A percentile compares a stretch with the other conserved stretches of the same genome.
Conservation (phyloP, 371 early-diverging fungal genomes). For the Smittium culicis region DNA sequence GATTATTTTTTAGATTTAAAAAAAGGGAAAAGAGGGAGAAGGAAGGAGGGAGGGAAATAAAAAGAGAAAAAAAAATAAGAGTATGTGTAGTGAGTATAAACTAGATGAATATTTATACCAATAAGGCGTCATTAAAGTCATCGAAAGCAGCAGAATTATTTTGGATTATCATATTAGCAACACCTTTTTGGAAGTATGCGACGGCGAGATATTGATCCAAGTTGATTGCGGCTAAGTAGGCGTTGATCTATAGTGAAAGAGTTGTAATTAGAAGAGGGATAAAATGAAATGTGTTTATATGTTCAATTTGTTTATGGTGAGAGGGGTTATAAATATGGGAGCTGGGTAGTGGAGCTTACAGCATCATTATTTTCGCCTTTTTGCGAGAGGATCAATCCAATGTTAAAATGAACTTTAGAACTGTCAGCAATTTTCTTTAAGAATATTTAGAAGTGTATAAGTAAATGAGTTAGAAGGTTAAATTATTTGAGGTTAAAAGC, state of each 20-base stretch:
- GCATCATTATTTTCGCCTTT: constrained; percentile 64
- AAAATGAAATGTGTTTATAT: neutral
- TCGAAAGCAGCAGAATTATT: constrained; percentile 47
- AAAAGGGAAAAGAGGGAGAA: neutral
- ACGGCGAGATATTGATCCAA: constrained; percentile 80
- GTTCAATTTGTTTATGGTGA: neutral
- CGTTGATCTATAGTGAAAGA: constrained; percentile 38
- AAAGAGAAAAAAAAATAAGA: neutral
- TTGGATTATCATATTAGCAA: constrained; percentile 53
- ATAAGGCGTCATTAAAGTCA: constrained; percentile 54
- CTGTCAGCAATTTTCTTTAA: constrained; percentile 70
- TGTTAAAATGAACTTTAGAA: constrained; percentile 89
- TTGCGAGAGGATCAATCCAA: constrained; percentile 65
- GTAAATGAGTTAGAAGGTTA: neutral
- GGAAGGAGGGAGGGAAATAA: neutral
- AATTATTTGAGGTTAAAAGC: neutral
- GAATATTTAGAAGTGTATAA: neutral
- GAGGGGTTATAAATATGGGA: neutral
- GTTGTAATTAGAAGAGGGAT: neutral
- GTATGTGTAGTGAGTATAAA: neutral
- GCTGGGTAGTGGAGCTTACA: constrained; percentile 37
- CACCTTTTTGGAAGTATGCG: constrained; percentile 83
- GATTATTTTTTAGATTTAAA: constrained; percentile 8
- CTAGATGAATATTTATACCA: constrained; percentile 25
- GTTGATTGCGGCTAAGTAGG: constrained; percentile 54